A percentile compares a stretch with the other conserved stretches of the same genome.
These are phyloP conservation scores for Lecanicillium sp. DNA, from an alignment of 2,329 filamentous ascomycete species.

Conservation along the genomic window DNA sequence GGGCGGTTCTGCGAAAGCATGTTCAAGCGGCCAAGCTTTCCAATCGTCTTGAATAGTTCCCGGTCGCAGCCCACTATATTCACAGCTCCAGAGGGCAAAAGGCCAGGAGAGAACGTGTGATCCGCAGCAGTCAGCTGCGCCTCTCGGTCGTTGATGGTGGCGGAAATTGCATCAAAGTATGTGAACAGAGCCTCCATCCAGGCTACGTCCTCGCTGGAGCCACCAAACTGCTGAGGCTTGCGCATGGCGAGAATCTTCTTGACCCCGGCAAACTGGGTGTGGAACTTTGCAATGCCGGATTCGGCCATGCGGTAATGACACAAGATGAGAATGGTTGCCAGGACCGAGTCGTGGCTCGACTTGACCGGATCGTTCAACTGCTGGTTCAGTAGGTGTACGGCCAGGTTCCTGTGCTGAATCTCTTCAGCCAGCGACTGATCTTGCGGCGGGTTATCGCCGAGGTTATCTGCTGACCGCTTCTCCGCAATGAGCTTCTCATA, in stretches of 20 bases:
- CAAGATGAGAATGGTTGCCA: conserved; percentile 79
- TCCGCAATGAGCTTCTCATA: conserved; percentile 39
- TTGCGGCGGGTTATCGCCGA: conserved; percentile 40
- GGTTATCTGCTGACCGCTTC: conserved; percentile 35
- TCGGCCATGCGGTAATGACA: conserved; percentile 93
- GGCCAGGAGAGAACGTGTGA: conserved; percentile 41
- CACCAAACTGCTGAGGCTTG: conserved; percentile 40
- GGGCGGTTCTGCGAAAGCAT: conserved; percentile 66
- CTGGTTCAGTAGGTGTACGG: conserved; percentile 75
- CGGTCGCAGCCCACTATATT: conserved; percentile 85
- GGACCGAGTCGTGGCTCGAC: conserved; percentile 75
- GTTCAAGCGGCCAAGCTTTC: conserved; percentile 76
- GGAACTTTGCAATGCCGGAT: conserved; percentile 86
- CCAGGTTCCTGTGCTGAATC: conserved; percentile 71
- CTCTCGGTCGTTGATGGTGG: conserved; percentile 86
- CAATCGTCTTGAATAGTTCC: conserved; percentile 77
- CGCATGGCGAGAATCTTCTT: conserved; percentile 81
- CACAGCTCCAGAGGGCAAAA: conserved; percentile 59
- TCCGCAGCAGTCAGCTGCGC: conserved; percentile 68
- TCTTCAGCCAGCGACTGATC: conserved; percentile 70
- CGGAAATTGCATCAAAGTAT: conserved; percentile 89
- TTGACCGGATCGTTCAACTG: conserved; percentile 70
- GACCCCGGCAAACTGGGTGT: conserved; percentile 86
- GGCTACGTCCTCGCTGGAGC: conserved; percentile 58
- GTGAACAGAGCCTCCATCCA: conserved; percentile 94